Base-by-base conservation (phyloP, 176 grass and related monocot species). In the Ensete ventricosum region DNA sequence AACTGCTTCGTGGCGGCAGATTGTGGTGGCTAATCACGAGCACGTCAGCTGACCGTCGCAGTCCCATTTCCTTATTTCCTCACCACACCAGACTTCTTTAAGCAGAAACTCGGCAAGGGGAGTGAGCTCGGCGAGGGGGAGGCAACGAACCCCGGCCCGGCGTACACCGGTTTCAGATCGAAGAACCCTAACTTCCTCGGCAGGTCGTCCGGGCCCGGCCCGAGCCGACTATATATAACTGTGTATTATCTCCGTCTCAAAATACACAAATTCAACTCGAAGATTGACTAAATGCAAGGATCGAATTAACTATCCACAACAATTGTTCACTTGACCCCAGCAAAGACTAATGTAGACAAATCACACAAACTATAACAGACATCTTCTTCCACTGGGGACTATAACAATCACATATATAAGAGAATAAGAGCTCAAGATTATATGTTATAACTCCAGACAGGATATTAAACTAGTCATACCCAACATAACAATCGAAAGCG, bases 61-160 rank as follows among this genome's bases (percentile, higher is more conserved):
- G 89, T 81, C 53, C 86, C 83, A 8, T 67, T 51, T 55, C 68
- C 76, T 80, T 78, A 9, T 71, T 66, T 22, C 53, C 80, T 1
- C 71, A 13, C 9, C 12, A 10, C 3, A 9, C 10, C 11, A n/a
- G 29, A 5, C 60, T 65, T 77, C 49, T 77, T 81, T 14, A 87
- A 12, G 50, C 72, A 76, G 77, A 81, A 77, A 0, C 69, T 74
- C 0, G 90, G 87, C 1, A 87, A 50, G 9, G 90, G 90, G 11
- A 93, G 84, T 0, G 84, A 87, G 55, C 90, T 93, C n/a, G 90
- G 87, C 70, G 84, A 80, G 10, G 90, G 90, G 1, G 85, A 83
- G 11, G 62, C 50, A 6, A 77, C 75, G 27, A 83, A 89, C 0
- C 77, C 90, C 62, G 84, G 82, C 7, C 87, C 84, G 1, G 90